A percentile compares a stretch with the other conserved stretches of the same genome.
phyloP scores from a whole-genome alignment of 163 green algal species.

The Scenedesmus sp. region DNA sequence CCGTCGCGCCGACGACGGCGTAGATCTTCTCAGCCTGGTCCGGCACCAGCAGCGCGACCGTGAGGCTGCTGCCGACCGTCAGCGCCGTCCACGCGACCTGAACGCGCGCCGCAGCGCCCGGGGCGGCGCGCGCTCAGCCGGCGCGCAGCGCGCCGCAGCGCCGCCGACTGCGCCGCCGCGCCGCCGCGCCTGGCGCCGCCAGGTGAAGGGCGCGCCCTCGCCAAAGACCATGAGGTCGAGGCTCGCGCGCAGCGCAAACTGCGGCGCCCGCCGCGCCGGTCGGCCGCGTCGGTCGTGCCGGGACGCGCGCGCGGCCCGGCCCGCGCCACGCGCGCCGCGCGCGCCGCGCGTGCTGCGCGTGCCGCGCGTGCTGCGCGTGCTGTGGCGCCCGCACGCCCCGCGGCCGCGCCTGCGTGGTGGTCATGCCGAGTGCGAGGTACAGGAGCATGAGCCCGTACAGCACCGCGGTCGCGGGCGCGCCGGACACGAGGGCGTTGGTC shows the following conservation, averaged over 20 bases:
- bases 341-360: too few species aligned
- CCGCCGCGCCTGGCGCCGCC: constrained; percentile 7
- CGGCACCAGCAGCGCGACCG: constrained; percentile 34
- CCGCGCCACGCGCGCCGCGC: too few species aligned
- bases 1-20: constrained; percentile 9
- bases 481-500: constrained; percentile 46
- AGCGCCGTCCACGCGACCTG: constrained; percentile 23
- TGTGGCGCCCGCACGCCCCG: too few species aligned
- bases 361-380: too few species aligned
- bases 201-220: constrained; percentile 43
- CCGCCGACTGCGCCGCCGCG: too few species aligned
- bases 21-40: constrained; percentile 34
- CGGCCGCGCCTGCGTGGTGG: too few species aligned
- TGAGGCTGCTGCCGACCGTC: constrained; percentile 34
- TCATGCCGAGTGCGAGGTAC: constrained; percentile 57
- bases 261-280: too few species aligned
- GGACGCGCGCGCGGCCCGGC: too few species aligned
- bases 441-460: constrained; percentile 49
- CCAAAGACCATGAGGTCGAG: constrained; percentile 50
- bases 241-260: constrained; percentile 48
- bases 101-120: neutral
- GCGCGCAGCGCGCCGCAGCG: too few species aligned
- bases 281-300: too few species aligned
- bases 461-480: constrained; percentile 1
- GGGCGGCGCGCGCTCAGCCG: neutral